Conservation (phyloP, 345 rosid genomes). For the Angophora floribunda region DNA sequence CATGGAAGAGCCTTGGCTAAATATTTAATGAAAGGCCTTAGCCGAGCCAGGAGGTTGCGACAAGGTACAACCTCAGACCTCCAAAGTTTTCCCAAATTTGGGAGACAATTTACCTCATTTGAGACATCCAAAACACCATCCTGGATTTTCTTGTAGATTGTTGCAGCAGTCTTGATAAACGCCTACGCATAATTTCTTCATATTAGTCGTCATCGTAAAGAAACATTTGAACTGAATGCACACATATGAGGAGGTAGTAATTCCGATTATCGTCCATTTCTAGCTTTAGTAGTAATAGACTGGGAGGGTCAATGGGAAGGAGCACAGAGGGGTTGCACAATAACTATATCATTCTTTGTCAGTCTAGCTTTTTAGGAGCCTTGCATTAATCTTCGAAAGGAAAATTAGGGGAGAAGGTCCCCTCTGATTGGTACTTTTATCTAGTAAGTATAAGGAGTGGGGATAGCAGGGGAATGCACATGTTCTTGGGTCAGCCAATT, state of each 20-base stretch:
- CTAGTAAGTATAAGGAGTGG: background rate
- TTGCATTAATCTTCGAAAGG: background rate
- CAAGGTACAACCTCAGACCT: background rate
- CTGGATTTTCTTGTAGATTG: conserved; percentile 91
- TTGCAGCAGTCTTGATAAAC: conserved; percentile 84
- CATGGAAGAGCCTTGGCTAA: no score
- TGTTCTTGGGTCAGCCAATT: background rate
- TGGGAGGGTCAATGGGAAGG: background rate
- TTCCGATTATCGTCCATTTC: background rate
- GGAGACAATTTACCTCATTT: conserved; percentile 49
- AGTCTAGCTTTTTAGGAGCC: background rate
- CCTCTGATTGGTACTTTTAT: background rate
- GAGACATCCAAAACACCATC: conserved; percentile 98
- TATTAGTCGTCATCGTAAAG: background rate
- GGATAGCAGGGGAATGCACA: background rate
- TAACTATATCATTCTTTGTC: background rate
- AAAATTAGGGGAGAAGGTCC: background rate
- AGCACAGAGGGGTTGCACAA: background rate
- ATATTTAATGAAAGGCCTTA: no score
- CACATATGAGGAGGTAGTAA: background rate
- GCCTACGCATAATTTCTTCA: conserved; percentile 30
- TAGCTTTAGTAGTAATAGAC: background rate
- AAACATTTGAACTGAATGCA: background rate
- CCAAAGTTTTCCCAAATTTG: background rate
- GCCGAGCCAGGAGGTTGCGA: no score